Evolutionary conservation across 1,284 basidiomycete species (phyloP).

Genomic region (Melampsora larici-populina): DNA sequence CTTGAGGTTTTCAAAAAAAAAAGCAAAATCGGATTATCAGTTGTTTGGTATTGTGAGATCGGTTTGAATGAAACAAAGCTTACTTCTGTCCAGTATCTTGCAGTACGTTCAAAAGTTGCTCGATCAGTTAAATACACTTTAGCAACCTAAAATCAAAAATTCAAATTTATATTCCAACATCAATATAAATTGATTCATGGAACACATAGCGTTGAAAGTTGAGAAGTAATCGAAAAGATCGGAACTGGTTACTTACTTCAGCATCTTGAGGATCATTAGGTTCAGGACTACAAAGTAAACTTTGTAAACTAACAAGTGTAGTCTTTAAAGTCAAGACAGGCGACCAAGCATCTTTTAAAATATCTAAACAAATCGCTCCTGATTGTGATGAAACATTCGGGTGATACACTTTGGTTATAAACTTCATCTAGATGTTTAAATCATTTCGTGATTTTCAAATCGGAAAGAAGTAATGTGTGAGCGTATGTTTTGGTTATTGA

Average conservation of each 20-base stretch:
- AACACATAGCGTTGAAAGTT: too few species aligned
- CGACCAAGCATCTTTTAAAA: slow-evolving; percentile 81
- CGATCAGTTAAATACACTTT: slow-evolving; percentile 91
- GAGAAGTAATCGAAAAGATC: too few species aligned
- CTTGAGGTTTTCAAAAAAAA: not conserved
- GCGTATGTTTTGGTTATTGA: too few species aligned
- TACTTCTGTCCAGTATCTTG: slow-evolving; percentile 77
- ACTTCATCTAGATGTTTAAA: slow-evolving; percentile 44
- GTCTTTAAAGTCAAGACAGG: slow-evolving; percentile 80
- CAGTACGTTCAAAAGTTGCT: slow-evolving; percentile 83
- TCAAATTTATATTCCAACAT: too few species aligned
- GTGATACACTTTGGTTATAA: slow-evolving; percentile 73
- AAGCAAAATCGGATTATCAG: too few species aligned
- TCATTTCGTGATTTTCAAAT: too few species aligned
- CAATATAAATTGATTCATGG: too few species aligned
- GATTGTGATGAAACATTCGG: slow-evolving; percentile 93
- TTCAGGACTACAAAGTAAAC: slow-evolving; percentile 90
- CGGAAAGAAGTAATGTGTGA: too few species aligned
- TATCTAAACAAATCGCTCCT: slow-evolving; percentile 82
- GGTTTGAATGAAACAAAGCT: slow-evolving; percentile 45
- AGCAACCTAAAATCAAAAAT: slow-evolving; percentile 71
- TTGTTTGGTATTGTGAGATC: too few species aligned
- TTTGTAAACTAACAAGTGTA: slow-evolving; percentile 91
- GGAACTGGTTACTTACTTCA: too few species aligned
- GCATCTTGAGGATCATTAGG: slow-evolving; percentile 98